A percentile compares a stretch with the other conserved stretches of the same genome.
Evolutionary conservation across 805 yeast species (phyloP).

Genomic region (Starmerella khaoyaiensis): DNA sequence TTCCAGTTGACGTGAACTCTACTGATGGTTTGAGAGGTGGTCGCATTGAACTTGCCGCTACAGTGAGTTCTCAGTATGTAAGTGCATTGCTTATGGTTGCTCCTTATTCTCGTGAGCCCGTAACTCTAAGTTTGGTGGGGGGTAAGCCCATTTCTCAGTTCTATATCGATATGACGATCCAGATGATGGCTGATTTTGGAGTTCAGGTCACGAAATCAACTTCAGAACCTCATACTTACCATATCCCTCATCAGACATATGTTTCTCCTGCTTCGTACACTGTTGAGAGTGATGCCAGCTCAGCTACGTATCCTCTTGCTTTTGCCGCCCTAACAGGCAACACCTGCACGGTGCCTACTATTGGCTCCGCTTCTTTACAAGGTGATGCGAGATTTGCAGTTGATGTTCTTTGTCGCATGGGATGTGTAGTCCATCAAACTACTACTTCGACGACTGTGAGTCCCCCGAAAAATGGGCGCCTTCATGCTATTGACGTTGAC

Average conservation of each 20-base stretch:
- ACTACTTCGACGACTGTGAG: constrained; percentile 79
- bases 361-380: constrained; percentile 81
- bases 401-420: constrained; percentile 90
- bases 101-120: constrained; percentile 78
- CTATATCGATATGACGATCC: constrained; percentile 93
- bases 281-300: constrained; percentile 92
- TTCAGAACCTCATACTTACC: constrained; percentile 71
- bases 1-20: constrained; percentile 53
- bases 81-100: constrained; percentile 95
- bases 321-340: constrained; percentile 95
- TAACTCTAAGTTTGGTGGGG: constrained; percentile 77
- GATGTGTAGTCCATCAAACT: constrained; percentile 76
- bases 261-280: constrained; percentile 72
- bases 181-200: constrained; percentile 89
- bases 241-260: constrained; percentile 75
- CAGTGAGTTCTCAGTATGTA: constrained; percentile 93
- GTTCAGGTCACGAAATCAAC: constrained; percentile 55
- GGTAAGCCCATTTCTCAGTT: constrained; percentile 95
- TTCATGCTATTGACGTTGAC: constrained; percentile 68
- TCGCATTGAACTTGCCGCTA: constrained; percentile 82
- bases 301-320: constrained; percentile 95
- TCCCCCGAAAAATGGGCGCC: constrained; percentile 55
- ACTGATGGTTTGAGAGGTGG: constrained; percentile 68
- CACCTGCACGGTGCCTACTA: constrained; percentile 83
- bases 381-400: constrained; percentile 96